Base-by-base conservation (phyloP, 306 rosid species). In the Lablab purpureus region DNA sequence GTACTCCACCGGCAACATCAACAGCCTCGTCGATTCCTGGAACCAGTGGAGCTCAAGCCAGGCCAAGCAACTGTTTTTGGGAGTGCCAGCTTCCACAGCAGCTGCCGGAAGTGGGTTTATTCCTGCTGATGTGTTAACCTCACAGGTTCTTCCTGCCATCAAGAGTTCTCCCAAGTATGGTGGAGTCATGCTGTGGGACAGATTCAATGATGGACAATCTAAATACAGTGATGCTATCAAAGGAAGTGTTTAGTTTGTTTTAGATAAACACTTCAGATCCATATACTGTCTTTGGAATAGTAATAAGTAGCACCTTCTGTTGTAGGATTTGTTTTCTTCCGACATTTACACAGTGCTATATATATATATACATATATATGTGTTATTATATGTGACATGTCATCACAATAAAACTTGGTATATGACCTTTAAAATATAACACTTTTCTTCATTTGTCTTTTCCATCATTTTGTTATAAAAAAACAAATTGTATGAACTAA, bases 141-240 rank as follows among this genome's bases (percentile, higher is more conserved):
- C 92, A 15, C 80, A 87, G 49, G 84, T 90, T 27, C 94, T 90
- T 76, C 94, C 92, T 6, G 2, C 59, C 0, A 83, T 90, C 27
- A 87, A 81, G 64, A 40, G 59, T 3, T 81, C 88, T 41, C 0
- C 80, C 2, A 90, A 85, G 46, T 88, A 90, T 19, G 92, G 94
- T 25, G 92, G 94, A 23, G 83, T 90, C 23, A 90, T 90, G 94
- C 62, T 90, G 0, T 90, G 92, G 92, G 81, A 50, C 76, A 65
- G 71, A 3, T 65, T 10, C 50, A 65, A 65, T 19, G 83, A 79
- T 21, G 22, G 0, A 7, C 62, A 71, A 32, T 59, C 1, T 17
- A 19, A 40, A 22, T 79, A 79, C 28, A 71, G 83, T 51, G 7
- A 10, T 8, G 72, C 77, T 27, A 71, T 79, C 71, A 59, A 32